phyloP scores from a whole-genome alignment of 2,329 filamentous ascomycete species.

The Fusarium sp. region DNA sequence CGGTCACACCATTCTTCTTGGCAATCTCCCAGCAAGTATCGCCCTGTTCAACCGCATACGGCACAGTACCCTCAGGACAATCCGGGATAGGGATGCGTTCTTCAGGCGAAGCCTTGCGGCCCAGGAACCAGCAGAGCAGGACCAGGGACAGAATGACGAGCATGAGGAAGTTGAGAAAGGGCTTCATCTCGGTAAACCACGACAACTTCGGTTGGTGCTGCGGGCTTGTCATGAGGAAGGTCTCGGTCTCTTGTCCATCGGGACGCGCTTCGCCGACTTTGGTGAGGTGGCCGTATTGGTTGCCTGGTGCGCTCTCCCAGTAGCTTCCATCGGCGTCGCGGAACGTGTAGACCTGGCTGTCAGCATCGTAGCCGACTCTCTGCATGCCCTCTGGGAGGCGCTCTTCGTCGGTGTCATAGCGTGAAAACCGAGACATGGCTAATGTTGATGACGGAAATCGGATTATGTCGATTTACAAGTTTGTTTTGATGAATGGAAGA shows the following conservation, averaged over 20 bases:
- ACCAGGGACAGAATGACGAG: constrained; percentile 66
- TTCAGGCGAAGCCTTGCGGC: constrained; percentile 48
- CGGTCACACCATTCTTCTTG: constrained; percentile 56
- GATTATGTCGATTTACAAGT: not conserved
- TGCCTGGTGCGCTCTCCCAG: constrained; percentile 66
- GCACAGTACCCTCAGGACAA: constrained; percentile 51
- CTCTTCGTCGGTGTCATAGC: constrained; percentile 62
- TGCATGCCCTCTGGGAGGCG: constrained; percentile 68
- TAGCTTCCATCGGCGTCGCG: constrained; percentile 61
- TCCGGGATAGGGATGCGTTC: constrained; percentile 26
- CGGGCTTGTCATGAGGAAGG: constrained; percentile 49
- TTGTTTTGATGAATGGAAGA: not conserved
- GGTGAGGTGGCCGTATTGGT: constrained; percentile 62
- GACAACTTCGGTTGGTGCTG: constrained; percentile 53
- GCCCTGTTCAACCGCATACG: constrained; percentile 59
- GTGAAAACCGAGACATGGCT: constrained; percentile 59
- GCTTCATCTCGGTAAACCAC: constrained; percentile 66
- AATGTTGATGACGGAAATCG: not conserved
- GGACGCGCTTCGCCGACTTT: constrained; percentile 53
- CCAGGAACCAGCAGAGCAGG: constrained; percentile 63
- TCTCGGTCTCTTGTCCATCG: constrained; percentile 50
- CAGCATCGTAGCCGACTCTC: constrained; percentile 69
- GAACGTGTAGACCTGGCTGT: constrained; percentile 67
- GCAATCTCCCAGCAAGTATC: constrained; percentile 69
- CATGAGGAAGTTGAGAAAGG: constrained; percentile 71